These are phyloP conservation scores for Kwoniella sp. DNA, from an alignment of 768 basidiomycete genomes.

Conservation along the genomic window DNA sequence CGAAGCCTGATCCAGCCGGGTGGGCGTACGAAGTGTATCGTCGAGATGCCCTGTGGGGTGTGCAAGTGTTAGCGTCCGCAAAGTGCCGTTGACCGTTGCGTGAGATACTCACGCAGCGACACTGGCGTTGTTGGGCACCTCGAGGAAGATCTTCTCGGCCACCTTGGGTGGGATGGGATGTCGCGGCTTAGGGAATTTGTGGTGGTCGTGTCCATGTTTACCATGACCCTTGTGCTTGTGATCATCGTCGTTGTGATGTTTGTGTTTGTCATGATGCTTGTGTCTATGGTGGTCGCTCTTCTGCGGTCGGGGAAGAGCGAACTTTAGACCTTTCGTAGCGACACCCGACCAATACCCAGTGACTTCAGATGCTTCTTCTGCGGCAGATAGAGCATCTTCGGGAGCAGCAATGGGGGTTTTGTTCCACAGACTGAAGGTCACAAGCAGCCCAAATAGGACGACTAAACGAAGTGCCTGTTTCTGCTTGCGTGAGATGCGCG, in stretches of 20 bases:
- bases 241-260: constrained; percentile 12
- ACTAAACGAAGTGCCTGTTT: constrained; percentile 9
- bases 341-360: constrained; percentile 24
- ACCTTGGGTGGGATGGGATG: constrained; percentile 31
- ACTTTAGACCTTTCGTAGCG: constrained; percentile 26
- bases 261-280: constrained; percentile 15
- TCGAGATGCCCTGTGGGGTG: constrained; percentile 36
- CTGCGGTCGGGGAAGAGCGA: constrained; percentile 6
- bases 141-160: constrained; percentile 53
- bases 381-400: neutral
- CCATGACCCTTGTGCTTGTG: constrained; percentile 17
- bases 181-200: constrained; percentile 16
- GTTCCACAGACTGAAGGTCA: neutral
- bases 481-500: neutral
- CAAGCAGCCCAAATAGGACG: constrained; percentile 14
- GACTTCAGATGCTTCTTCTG: neutral
- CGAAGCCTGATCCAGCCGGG: constrained; percentile 53
- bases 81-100: neutral
- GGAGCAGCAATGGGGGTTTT: neutral
- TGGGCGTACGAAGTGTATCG: constrained; percentile 50
- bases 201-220: constrained; percentile 19
- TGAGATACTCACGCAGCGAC: constrained; percentile 45
- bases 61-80: neutral
- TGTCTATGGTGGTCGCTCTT: neutral
- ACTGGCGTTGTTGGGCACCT: constrained; percentile 49